Percentiles rank a stretch among this genome's conserved stretches.
phyloP scores from a whole-genome alignment of 2,329 filamentous ascomycete species.

The Colletotrichum tabaci region DNA sequence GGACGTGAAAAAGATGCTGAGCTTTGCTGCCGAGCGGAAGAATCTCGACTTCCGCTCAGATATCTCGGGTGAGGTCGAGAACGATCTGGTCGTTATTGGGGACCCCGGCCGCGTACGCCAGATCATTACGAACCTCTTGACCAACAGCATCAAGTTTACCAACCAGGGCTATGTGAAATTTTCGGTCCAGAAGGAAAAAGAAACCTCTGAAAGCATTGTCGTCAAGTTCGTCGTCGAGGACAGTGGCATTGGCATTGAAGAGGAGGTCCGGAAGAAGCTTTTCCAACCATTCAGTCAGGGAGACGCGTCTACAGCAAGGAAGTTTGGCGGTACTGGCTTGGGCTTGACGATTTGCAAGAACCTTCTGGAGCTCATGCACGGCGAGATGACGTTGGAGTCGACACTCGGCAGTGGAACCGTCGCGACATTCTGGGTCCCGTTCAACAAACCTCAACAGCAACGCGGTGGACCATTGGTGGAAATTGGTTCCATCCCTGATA shows the following conservation, averaged over 20 bases:
- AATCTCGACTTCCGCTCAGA: conserved; percentile 80
- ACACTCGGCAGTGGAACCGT: conserved; percentile 77
- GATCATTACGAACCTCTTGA: conserved; percentile 85
- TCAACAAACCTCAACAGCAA: conserved; percentile 75
- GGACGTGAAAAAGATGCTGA: conserved; percentile 89
- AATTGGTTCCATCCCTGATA: conserved; percentile 76
- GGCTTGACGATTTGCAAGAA: conserved; percentile 88
- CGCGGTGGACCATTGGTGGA: conserved; percentile 65
- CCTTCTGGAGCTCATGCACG: conserved; percentile 83
- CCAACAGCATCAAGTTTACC: conserved; percentile 84
- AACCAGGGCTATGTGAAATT: conserved; percentile 78
- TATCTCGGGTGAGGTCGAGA: conserved; percentile 73
- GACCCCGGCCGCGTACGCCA: conserved; percentile 88
- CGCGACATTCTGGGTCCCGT: conserved; percentile 84
- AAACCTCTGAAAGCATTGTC: conserved; percentile 75
- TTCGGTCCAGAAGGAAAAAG: conserved; percentile 73
- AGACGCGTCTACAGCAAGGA: conserved; percentile 82
- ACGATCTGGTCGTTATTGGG: conserved; percentile 84
- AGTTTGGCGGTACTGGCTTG: conserved; percentile 85
- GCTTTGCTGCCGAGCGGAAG: conserved; percentile 86
- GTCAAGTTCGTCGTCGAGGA: conserved; percentile 83
- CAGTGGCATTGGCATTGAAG: conserved; percentile 85
- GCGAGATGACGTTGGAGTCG: conserved; percentile 80
- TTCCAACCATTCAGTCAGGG: conserved; percentile 89
- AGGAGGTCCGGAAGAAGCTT: conserved; percentile 79